Conservation (phyloP, 1,139 yeast genomes). For the Meyerozyma elateridarum region DNA sequence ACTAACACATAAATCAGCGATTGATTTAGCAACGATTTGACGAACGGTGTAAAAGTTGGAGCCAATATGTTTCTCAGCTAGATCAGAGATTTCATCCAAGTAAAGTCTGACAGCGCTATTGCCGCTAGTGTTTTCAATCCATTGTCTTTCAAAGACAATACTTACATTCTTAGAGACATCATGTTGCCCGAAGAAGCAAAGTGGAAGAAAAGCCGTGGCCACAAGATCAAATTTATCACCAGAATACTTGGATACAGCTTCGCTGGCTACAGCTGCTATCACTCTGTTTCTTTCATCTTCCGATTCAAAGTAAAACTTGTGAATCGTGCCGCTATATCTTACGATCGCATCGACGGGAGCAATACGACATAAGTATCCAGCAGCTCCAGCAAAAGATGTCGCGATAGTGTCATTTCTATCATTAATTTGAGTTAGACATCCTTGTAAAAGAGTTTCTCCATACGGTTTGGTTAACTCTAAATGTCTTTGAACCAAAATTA, state of each 20-base stretch:
- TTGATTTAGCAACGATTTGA: constrained; percentile 65
- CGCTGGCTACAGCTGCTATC: constrained; percentile 60
- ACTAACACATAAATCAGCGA: constrained; percentile 55
- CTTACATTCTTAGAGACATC: constrained; percentile 50
- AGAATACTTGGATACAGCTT: constrained; percentile 65
- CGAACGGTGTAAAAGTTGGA: constrained; percentile 64
- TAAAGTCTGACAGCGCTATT: constrained; percentile 67
- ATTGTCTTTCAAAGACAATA: constrained; percentile 54
- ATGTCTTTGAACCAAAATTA: constrained; percentile 57
- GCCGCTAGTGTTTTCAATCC: constrained; percentile 79
- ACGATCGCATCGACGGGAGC: constrained; percentile 51
- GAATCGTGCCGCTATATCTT: constrained; percentile 49
- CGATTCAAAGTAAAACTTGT: constrained; percentile 57
- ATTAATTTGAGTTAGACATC: constrained; percentile 54
- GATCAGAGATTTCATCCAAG: constrained; percentile 59
- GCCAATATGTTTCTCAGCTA: constrained; percentile 46
- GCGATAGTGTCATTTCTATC: constrained; percentile 74
- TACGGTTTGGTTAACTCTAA: constrained; percentile 50
- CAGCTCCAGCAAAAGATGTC: constrained; percentile 71
- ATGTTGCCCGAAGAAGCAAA: constrained; percentile 73
- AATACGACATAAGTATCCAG: constrained; percentile 73
- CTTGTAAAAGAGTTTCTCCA: constrained; percentile 57
- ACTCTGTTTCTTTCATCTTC: constrained; percentile 45
- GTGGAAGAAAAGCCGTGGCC: constrained; percentile 66
- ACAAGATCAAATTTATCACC: constrained; percentile 63